phyloP scores from a whole-genome alignment of 495 filamentous ascomycete genomes.

The Aspergillus bridgeri region DNA sequence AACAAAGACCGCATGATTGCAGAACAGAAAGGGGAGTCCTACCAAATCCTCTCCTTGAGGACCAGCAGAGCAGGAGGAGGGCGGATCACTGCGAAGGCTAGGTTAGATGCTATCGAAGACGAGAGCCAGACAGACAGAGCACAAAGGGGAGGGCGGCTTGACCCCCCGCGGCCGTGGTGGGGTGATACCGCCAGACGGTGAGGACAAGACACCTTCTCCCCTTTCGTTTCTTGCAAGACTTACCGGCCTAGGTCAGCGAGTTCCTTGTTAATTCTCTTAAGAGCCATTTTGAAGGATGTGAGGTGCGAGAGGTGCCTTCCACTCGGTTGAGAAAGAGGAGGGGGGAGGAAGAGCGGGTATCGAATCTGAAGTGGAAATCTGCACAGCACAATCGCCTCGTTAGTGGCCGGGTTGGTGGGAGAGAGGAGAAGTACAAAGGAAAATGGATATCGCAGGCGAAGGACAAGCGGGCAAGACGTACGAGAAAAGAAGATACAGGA shows the following conservation, averaged over 20 bases:
- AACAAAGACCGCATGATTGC: slow-evolving; percentile 5
- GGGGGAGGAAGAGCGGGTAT: slow-evolving; percentile 10
- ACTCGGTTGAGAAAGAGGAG: slow-evolving; percentile 18
- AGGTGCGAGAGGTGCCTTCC: slow-evolving; percentile 18
- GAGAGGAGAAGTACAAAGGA: slow-evolving; percentile 5
- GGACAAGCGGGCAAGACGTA: slow-evolving; percentile 28
- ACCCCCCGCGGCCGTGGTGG: slow-evolving; percentile 26
- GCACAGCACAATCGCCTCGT: slow-evolving; percentile 1
- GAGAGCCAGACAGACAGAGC: neutral
- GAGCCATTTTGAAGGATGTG: slow-evolving; percentile 69
- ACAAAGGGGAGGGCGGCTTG: slow-evolving; percentile 12
- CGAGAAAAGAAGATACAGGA: slow-evolving; percentile 17
- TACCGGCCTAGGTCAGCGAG: slow-evolving; percentile 99
- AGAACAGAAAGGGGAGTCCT: slow-evolving; percentile 45
- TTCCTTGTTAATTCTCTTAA: slow-evolving; percentile 99
- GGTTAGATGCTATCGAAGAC: neutral
- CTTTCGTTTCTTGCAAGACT: slow-evolving; percentile 17
- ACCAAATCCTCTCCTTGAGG: slow-evolving; percentile 97
- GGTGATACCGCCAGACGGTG: slow-evolving; percentile 9
- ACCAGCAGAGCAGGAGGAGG: slow-evolving; percentile 96
- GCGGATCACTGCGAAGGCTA: slow-evolving; percentile 71
- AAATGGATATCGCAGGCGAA: slow-evolving; percentile 19
- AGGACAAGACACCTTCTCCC: neutral
- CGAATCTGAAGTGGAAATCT: slow-evolving; percentile 16
- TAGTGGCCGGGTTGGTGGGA: slow-evolving; percentile 9